Conservation (phyloP, 164 flowering plant species). For the Chimonanthus salicifolius region DNA sequence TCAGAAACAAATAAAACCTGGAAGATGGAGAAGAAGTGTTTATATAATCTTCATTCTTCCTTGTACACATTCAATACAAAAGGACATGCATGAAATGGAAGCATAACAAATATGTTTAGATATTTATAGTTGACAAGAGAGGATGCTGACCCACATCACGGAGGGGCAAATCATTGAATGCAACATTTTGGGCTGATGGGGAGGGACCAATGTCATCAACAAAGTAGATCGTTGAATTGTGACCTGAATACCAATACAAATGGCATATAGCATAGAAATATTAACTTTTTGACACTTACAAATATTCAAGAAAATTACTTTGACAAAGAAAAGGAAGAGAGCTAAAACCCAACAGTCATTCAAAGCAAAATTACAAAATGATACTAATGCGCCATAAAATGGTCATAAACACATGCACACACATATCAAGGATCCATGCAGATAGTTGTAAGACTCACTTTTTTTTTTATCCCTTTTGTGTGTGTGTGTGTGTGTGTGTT, state of each 20-base stretch:
- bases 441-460: too few relatives aligned
- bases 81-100: neutral
- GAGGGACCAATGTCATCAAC: slow-evolving; percentile 97
- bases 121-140: slow-evolving; percentile 29
- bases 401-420: too few relatives aligned
- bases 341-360: too few relatives aligned
- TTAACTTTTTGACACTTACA: too few relatives aligned
- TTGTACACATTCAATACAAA: neutral
- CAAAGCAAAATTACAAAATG: too few relatives aligned
- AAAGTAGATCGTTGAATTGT: slow-evolving; percentile 93
- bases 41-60: slow-evolving; percentile 1
- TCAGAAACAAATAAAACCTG: slow-evolving; percentile 92
- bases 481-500: too few relatives aligned
- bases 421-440: too few relatives aligned
- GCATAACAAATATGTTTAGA: neutral
- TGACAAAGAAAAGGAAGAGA: too few relatives aligned
- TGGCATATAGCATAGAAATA: neutral
- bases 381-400: too few relatives aligned
- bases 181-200: slow-evolving; percentile 87
- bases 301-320: too few relatives aligned
- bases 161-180: slow-evolving; percentile 92
- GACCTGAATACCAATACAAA: slow-evolving; percentile 45
- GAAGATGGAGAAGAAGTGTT: slow-evolving; percentile 5
- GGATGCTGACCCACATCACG: slow-evolving; percentile 99
- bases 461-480: too few relatives aligned